Evolutionary conservation across 352 stramenopile genomes (phyloP).

Genomic region (Globisporangium paddicum): DNA sequence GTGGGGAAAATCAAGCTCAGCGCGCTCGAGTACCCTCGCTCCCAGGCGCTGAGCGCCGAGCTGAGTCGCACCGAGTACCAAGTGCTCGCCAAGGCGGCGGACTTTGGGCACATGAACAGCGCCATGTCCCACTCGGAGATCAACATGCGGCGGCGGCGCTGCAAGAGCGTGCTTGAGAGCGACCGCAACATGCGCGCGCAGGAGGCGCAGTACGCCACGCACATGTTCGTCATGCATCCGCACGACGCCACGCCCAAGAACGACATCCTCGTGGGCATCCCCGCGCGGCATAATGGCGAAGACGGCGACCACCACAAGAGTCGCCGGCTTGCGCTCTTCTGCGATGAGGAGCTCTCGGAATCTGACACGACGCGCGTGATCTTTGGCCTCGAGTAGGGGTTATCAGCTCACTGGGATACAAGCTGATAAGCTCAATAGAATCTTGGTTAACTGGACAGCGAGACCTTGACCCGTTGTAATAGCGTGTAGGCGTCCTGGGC

Average conservation of each 20-base stretch:
- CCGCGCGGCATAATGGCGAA: conserved; percentile 8
- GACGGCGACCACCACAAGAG: neutral
- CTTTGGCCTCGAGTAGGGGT: conserved; percentile 10
- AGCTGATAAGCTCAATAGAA: conserved; percentile 4
- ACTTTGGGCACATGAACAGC: conserved; percentile 59
- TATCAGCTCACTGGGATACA: neutral
- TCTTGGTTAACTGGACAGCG: conserved; percentile 2
- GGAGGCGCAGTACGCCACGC: conserved; percentile 56
- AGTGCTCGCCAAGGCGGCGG: conserved; percentile 68
- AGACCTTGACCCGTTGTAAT: conserved; percentile 35
- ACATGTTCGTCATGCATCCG: conserved; percentile 81
- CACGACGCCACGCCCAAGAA: conserved; percentile 74
- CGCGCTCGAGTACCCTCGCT: conserved; percentile 55
- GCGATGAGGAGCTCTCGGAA: conserved; percentile 17
- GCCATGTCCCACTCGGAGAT: conserved; percentile 37
- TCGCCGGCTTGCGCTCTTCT: conserved; percentile 24
- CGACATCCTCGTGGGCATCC: conserved; percentile 72
- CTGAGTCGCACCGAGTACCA: conserved; percentile 67
- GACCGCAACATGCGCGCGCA: conserved; percentile 61
- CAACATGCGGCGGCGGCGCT: conserved; percentile 53
- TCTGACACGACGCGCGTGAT: conserved; percentile 3
- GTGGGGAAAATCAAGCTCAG: conserved; percentile 80
- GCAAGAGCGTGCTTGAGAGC: conserved; percentile 79
- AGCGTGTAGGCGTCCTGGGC: conserved; percentile 31
- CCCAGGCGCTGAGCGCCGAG: conserved; percentile 26